phyloP scores from a whole-genome alignment of 2,329 filamentous ascomycete genomes.

The Hymenoscyphus fructigenus region DNA sequence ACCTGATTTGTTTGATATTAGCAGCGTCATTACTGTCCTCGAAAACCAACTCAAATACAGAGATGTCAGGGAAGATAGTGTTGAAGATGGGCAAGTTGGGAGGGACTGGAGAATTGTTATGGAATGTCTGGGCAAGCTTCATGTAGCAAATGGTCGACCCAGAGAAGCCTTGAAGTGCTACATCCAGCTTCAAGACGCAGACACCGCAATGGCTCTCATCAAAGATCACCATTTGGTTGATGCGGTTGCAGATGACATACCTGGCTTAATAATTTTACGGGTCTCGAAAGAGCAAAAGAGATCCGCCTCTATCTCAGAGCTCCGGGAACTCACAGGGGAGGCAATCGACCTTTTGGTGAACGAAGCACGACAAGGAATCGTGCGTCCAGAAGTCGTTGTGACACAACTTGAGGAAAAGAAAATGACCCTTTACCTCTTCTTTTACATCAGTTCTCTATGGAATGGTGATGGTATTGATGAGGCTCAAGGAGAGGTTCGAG shows the following conservation, averaged over 20 bases:
- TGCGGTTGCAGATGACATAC: slow-evolving; percentile 84
- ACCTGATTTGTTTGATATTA: slow-evolving; percentile 77
- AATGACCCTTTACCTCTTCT: slow-evolving; percentile 77
- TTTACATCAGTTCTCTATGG: slow-evolving; percentile 89
- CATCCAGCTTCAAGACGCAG: slow-evolving; percentile 87
- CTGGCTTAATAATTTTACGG: slow-evolving; percentile 82
- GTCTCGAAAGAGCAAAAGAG: slow-evolving; percentile 70
- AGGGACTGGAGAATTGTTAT: slow-evolving; percentile 89
- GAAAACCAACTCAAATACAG: slow-evolving; percentile 78
- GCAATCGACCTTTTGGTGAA: slow-evolving; percentile 84
- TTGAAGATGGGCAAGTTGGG: slow-evolving; percentile 70
- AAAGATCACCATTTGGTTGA: slow-evolving; percentile 87
- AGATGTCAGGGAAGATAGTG: slow-evolving; percentile 71
- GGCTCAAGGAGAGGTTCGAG: slow-evolving; percentile 52
- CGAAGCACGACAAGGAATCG: slow-evolving; percentile 85
- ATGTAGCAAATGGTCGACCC: slow-evolving; percentile 76
- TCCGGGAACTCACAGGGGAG: slow-evolving; percentile 79
- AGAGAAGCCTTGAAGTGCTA: slow-evolving; percentile 86
- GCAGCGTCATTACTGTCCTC: slow-evolving; percentile 72
- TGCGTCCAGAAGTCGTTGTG: slow-evolving; percentile 75
- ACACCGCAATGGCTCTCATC: slow-evolving; percentile 83
- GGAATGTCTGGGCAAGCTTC: slow-evolving; percentile 79
- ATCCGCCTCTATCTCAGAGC: slow-evolving; percentile 64
- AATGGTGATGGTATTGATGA: slow-evolving; percentile 65
- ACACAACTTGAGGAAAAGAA: slow-evolving; percentile 69